phyloP scores from a whole-genome alignment of 306 rosid genomes.

The Trifolium subterraneum region DNA sequence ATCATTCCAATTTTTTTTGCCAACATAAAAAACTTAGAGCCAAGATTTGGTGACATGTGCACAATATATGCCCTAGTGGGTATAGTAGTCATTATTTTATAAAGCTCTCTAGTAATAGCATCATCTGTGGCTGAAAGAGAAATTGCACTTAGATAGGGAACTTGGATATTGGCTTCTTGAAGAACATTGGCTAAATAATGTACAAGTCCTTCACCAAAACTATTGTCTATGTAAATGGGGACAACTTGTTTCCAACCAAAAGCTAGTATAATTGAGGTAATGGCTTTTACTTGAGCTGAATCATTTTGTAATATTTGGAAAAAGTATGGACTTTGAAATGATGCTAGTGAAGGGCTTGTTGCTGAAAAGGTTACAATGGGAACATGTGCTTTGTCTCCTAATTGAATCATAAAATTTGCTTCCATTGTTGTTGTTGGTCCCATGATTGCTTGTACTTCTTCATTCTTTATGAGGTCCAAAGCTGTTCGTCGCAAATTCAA shows the following conservation, averaged over 20 bases:
- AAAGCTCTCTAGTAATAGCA: slow-evolving; percentile 48
- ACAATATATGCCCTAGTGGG: slow-evolving; percentile 59
- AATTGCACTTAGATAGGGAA: slow-evolving; percentile 51
- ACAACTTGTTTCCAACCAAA: slow-evolving; percentile 60
- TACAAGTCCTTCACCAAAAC: slow-evolving; percentile 52
- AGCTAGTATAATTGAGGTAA: slow-evolving; percentile 45
- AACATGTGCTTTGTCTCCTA: slow-evolving; percentile 53
- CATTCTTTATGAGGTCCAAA: slow-evolving; percentile 52
- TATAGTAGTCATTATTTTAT: slow-evolving; percentile 53
- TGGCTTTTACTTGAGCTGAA: slow-evolving; percentile 52
- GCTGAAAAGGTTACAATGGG: slow-evolving; percentile 65
- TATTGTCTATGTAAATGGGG: slow-evolving; percentile 54
- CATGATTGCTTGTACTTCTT: slow-evolving; percentile 53
- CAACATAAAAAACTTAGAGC: slow-evolving; percentile 47
- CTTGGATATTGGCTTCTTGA: slow-evolving; percentile 38
- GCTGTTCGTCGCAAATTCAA: slow-evolving; percentile 3
- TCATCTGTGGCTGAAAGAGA: slow-evolving; percentile 44
- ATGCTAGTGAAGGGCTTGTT: slow-evolving; percentile 56
- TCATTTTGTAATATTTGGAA: slow-evolving; percentile 54
- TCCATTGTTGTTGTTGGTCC: slow-evolving; percentile 62
- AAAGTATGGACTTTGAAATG: slow-evolving; percentile 53
- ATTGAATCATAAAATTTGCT: slow-evolving; percentile 53
- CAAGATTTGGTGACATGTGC: slow-evolving; percentile 50
- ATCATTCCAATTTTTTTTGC: slow-evolving; percentile 64
- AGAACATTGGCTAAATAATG: slow-evolving; percentile 54